These are phyloP conservation scores for Parastagonospora nodorum DNA, from an alignment of 2,329 filamentous ascomycete genomes.

Conservation along the genomic window DNA sequence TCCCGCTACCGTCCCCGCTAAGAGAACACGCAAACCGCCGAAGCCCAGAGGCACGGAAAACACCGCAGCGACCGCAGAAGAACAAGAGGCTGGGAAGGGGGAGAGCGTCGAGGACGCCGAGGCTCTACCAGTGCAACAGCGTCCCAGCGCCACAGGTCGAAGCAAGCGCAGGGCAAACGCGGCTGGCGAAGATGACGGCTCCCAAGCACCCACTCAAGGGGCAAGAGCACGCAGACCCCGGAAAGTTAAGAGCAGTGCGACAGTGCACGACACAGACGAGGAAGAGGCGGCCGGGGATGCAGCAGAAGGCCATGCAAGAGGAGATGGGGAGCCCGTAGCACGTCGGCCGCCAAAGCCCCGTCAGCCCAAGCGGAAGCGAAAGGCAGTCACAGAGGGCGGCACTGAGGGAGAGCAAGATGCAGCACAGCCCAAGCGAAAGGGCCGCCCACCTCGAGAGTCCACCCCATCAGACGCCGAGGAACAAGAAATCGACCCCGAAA, in stretches of 20 bases:
- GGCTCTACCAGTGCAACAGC: constrained; percentile 11
- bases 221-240: constrained; percentile 39
- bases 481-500: constrained; percentile 64
- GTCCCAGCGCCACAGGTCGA: constrained; percentile 19
- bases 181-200: constrained; percentile 13
- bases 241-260: constrained; percentile 23
- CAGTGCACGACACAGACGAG: constrained; percentile 1
- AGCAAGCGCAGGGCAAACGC: constrained; percentile 22
- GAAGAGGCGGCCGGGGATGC: constrained; percentile 11
- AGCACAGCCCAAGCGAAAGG: constrained; percentile 26
- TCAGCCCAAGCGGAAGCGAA: constrained; percentile 21
- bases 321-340: constrained; percentile 11
- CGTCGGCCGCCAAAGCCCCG: constrained; percentile 19
- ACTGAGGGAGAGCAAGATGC: constrained; percentile 15
- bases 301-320: constrained; percentile 13
- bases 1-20: constrained; percentile 11
- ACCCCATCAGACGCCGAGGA: constrained; percentile 47
- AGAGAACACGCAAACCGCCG: constrained; percentile 16
- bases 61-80: constrained; percentile 4
- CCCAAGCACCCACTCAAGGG: constrained; percentile 10
- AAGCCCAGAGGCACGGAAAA: constrained; percentile 16
- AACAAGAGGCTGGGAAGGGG: constrained; percentile 12
- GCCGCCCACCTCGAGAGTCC: constrained; percentile 32
- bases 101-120: constrained; percentile 14
- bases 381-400: constrained; percentile 13